Evolutionary conservation across 163 green algal genomes (phyloP).

Genomic region (Chlamydomonas reinhardtii): DNA sequence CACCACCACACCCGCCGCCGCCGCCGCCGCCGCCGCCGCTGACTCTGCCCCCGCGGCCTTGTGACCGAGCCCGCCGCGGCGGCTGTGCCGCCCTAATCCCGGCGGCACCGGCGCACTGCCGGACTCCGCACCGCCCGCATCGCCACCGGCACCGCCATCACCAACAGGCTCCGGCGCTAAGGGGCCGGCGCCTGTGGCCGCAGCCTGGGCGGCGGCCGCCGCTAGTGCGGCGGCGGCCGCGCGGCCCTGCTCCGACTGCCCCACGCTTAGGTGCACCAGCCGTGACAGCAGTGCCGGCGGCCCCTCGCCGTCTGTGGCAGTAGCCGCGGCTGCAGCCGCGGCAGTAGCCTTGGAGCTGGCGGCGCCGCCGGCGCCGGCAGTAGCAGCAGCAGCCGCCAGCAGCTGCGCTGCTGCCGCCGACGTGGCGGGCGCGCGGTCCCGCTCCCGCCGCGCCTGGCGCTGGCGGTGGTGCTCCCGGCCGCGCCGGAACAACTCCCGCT

Average conservation of each 20-base stretch:
- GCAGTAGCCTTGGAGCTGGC: background rate
- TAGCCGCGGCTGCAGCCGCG: too few species aligned
- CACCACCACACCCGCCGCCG: background rate
- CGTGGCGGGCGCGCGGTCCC: background rate
- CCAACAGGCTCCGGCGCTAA: too few species aligned
- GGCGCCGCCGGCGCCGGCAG: background rate
- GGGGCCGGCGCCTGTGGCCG: too few species aligned
- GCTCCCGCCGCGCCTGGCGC: constrained; percentile 20
- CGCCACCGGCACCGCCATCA: too few species aligned
- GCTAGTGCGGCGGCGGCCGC: background rate
- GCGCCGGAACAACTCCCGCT: constrained; percentile 28
- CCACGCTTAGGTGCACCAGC: too few species aligned
- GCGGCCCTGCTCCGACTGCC: too few species aligned
- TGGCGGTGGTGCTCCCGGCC: constrained; percentile 23
- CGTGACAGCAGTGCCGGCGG: too few species aligned
- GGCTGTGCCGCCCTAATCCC: too few species aligned
- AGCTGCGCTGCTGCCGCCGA: background rate
- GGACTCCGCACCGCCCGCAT: too few species aligned
- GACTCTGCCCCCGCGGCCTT: background rate
- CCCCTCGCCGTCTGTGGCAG: too few species aligned
- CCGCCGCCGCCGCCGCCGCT: background rate
- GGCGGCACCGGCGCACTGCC: too few species aligned
- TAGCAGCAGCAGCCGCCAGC: background rate
- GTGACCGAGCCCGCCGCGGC: too few species aligned
- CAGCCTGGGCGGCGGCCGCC: background rate